Percentiles rank a stretch among this genome's conserved stretches.
Conservation (phyloP, 441 rosid species). For the Pelargonium myrrhifolium region DNA sequence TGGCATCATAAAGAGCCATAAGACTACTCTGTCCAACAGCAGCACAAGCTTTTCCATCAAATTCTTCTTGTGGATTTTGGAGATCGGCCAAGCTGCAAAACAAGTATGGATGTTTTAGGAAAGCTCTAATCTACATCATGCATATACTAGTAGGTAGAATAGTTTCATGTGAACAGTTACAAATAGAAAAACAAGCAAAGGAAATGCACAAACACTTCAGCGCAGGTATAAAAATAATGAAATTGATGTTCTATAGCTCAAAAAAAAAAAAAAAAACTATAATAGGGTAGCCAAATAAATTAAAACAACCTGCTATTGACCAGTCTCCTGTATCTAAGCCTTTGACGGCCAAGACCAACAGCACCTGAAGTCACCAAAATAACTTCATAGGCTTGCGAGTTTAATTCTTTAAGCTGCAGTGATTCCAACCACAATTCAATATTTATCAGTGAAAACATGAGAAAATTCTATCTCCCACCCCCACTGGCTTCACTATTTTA, state of each 20-base stretch:
- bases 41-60: constrained; percentile 51
- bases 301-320: constrained; percentile 40
- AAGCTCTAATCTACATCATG: background rate
- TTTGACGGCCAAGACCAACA: constrained; percentile 44
- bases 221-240: background rate
- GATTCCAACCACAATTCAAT: background rate
- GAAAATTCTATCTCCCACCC: background rate
- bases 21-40: constrained; percentile 48
- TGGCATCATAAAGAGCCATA: constrained; percentile 42
- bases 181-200: background rate
- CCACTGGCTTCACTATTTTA: background rate
- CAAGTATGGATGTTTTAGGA: background rate
- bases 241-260: background rate
- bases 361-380: constrained; percentile 45
- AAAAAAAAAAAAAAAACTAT: background rate
- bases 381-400: constrained; percentile 37
- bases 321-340: constrained; percentile 41
- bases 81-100: constrained; percentile 44
- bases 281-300: background rate
- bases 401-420: constrained; percentile 40
- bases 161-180: background rate
- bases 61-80: constrained; percentile 41
- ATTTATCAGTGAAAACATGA: background rate
- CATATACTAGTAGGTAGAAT: background rate
- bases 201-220: background rate